phyloP scores from a whole-genome alignment of 2,329 filamentous ascomycete genomes.

The Leptographium flavum region DNA sequence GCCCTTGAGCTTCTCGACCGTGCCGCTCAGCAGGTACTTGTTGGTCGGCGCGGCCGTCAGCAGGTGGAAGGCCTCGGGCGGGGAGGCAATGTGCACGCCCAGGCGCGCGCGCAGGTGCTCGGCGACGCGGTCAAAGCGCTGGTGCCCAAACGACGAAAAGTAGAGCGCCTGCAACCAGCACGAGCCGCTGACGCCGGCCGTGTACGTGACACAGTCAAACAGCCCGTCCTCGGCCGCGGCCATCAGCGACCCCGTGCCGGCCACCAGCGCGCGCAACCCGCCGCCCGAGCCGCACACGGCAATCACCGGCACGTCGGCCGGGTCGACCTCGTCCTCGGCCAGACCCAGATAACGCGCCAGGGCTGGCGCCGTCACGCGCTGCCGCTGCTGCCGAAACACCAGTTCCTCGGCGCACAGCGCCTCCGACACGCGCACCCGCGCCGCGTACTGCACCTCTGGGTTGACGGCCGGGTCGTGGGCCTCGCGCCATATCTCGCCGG shows the following conservation, averaged over 20 bases:
- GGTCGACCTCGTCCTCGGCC: constrained; percentile 58
- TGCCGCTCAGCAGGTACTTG: constrained; percentile 73
- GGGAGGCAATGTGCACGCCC: constrained; percentile 82
- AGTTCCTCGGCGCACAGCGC: constrained; percentile 76
- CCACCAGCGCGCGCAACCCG: constrained; percentile 76
- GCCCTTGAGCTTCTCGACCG: constrained; percentile 84
- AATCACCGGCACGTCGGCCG: constrained; percentile 84
- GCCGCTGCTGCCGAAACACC: constrained; percentile 55
- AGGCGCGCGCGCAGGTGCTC: constrained; percentile 78
- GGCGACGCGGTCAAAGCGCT: constrained; percentile 55
- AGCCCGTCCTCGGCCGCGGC: constrained; percentile 75
- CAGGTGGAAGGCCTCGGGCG: constrained; percentile 66
- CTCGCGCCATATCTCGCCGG: constrained; percentile 87
- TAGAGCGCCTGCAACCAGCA: constrained; percentile 91
- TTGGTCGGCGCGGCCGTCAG: constrained; percentile 84
- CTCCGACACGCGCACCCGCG: constrained; percentile 66
- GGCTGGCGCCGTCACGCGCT: constrained; percentile 52
- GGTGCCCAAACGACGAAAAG: constrained; percentile 61
- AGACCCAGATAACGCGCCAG: constrained; percentile 73
- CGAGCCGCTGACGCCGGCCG: constrained; percentile 85
- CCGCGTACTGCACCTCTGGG: constrained; percentile 75
- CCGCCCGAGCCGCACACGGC: constrained; percentile 92
- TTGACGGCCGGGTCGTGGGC: constrained; percentile 72
- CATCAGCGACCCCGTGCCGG: constrained; percentile 75
- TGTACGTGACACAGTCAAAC: constrained; percentile 90